phyloP scores from a whole-genome alignment of 2,329 filamentous ascomycete species.

The Chalara sp. region DNA sequence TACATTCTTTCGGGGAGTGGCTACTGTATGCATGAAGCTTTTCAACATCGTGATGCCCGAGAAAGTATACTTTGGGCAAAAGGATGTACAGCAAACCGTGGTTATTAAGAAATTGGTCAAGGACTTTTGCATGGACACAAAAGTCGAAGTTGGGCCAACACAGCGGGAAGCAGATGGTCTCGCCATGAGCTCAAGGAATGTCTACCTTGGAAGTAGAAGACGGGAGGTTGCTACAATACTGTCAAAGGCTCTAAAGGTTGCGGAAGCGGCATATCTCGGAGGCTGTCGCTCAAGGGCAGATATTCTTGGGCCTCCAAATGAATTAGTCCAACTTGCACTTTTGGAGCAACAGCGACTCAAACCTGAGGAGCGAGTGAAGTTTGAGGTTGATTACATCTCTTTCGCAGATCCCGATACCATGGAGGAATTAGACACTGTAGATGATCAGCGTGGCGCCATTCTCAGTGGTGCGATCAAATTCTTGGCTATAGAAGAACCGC shows the following conservation, averaged over 20 bases:
- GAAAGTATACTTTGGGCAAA: slow-evolving; percentile 89
- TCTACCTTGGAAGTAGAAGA: slow-evolving; percentile 76
- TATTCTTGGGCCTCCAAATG: slow-evolving; percentile 66
- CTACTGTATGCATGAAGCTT: slow-evolving; percentile 91
- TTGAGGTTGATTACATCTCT: slow-evolving; percentile 89
- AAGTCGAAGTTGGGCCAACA: slow-evolving; percentile 70
- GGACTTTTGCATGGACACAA: slow-evolving; percentile 75
- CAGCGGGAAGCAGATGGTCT: slow-evolving; percentile 73
- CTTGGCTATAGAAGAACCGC: slow-evolving; percentile 67
- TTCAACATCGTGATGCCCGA: slow-evolving; percentile 78
- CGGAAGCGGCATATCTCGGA: slow-evolving; percentile 57
- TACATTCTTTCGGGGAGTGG: slow-evolving; percentile 94
- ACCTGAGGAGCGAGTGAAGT: slow-evolving; percentile 55
- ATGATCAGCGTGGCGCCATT: slow-evolving; percentile 66
- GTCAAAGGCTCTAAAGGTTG: slow-evolving; percentile 59
- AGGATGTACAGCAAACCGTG: slow-evolving; percentile 94
- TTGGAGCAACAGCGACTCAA: slow-evolving; percentile 55
- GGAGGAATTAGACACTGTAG: slow-evolving; percentile 67
- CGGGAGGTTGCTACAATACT: slow-evolving; percentile 68
- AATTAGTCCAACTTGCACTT: slow-evolving; percentile 47
- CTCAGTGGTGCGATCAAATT: slow-evolving; percentile 90
- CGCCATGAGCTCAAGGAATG: slow-evolving; percentile 87
- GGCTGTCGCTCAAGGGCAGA: slow-evolving; percentile 48
- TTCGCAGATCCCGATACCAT: slow-evolving; percentile 80
- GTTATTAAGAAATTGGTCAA: slow-evolving; percentile 80